phyloP scores from a whole-genome alignment of 345 rosid species.

The Eucalyptus curtisii region DNA sequence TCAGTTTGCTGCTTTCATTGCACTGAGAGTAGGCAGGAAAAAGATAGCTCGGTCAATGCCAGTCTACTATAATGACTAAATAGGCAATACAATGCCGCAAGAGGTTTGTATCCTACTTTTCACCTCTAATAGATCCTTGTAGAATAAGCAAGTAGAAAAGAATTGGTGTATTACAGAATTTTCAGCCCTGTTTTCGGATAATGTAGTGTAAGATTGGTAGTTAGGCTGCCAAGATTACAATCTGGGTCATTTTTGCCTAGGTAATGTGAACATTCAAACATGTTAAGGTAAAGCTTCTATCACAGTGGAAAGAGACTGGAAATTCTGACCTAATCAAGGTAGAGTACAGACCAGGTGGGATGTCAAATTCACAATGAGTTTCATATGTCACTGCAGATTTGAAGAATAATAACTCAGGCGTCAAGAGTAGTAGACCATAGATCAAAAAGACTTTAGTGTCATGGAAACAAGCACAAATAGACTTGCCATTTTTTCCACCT shows the following conservation, averaged over 20 bases:
- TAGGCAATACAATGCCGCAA: background rate
- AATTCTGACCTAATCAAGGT: background rate
- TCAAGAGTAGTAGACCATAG: background rate
- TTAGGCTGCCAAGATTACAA: background rate
- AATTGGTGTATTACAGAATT: background rate
- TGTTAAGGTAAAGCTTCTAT: background rate
- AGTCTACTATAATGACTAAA: background rate
- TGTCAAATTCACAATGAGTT: background rate
- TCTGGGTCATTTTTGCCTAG: background rate
- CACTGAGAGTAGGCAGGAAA: background rate
- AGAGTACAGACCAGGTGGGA: background rate
- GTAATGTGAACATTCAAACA: background rate
- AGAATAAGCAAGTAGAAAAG: background rate
- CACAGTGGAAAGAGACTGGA: background rate
- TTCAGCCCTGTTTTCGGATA: background rate
- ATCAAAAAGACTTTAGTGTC: background rate
- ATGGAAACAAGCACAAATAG: background rate
- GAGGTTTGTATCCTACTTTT: background rate
- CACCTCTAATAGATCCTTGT: background rate
- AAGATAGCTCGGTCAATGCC: background rate
- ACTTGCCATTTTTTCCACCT: background rate
- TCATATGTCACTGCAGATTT: background rate
- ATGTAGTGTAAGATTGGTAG: background rate
- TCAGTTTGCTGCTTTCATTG: background rate
- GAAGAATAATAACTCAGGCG: background rate